Evolutionary conservation across 345 rosid genomes (phyloP), one percentile per base, ranked within the genome.

Genomic region (Lepidium aucheri): DNA sequence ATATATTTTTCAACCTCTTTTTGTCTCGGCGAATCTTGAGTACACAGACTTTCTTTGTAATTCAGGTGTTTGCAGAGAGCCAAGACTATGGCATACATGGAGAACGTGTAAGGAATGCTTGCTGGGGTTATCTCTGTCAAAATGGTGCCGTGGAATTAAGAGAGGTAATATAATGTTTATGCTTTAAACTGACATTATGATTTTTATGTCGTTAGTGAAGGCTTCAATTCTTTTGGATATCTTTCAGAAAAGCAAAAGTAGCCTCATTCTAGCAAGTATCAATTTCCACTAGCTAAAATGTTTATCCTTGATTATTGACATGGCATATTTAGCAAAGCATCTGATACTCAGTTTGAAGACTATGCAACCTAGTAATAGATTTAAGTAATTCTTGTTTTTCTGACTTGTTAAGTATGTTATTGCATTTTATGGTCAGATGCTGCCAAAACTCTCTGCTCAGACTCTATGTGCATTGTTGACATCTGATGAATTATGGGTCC

Each of bases 91-190:
- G 97, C 15, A 69, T 81, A 55, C 94, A 93, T 78, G 98, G 98
- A 74, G 98, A 93, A 69, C 89, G 97, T 60, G 98, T 93, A 18
- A 88, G 93, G 74, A 88, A 79, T 76, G 98, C 96, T 60, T 93
- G 98, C 58, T 93, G 98, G 98, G 96, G 97, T 40, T 93, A 85
- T 79, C 97, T 93, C 76, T 93, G 98, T 79, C 98, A 90, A 82
- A 88, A 94, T 74, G 97, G 98, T 69, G 84, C 89, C 36, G 66
- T 79, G 82, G 98, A 93, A 69, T 76, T 93, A 82, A 88, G 89
- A 83, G 94, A 85, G 96, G 96, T 87, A 73, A 64, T 32, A 8
- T 53, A 40, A 53, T 52, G 55, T 60, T 4, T 18, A 51, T 53
- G 35, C 11, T 9, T 17, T 60, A 52, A 44, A 13, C 5, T 51